Conservation (phyloP, 2,329 filamentous ascomycete species). For the Chrysosporium queenslandicum region DNA sequence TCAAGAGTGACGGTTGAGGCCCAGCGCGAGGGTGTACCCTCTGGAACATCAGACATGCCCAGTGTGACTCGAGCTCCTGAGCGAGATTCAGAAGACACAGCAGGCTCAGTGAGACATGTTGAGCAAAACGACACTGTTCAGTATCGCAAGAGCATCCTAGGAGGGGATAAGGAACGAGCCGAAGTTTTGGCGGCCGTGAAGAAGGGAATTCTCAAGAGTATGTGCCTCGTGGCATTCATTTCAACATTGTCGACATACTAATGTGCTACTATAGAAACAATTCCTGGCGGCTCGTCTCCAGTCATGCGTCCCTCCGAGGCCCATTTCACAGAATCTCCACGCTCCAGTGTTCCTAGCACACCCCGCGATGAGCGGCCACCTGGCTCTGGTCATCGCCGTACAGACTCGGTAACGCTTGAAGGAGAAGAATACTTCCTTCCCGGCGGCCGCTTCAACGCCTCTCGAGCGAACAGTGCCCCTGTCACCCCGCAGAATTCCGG, state of each 20-base stretch:
- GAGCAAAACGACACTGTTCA: slow-evolving; percentile 43
- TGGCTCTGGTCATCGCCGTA: slow-evolving; percentile 50
- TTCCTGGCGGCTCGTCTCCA: slow-evolving; percentile 50
- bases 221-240: slow-evolving; percentile 27
- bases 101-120: slow-evolving; percentile 37
- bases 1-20: slow-evolving; percentile 95
- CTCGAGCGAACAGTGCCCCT: slow-evolving; percentile 70
- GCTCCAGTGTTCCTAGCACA: slow-evolving; percentile 77
- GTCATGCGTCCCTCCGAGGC: slow-evolving; percentile 52
- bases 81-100: slow-evolving; percentile 14
- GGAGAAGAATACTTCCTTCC: slow-evolving; percentile 86
- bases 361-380: slow-evolving; percentile 63
- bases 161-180: slow-evolving; percentile 78
- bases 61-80: neutral
- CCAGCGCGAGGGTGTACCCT: slow-evolving; percentile 68
- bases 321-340: slow-evolving; percentile 63
- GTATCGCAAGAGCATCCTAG: slow-evolving; percentile 71
- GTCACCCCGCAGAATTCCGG: slow-evolving; percentile 59
- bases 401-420: slow-evolving; percentile 61
- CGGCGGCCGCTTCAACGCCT: slow-evolving; percentile 56
- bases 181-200: slow-evolving; percentile 86
- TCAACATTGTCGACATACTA: too few relatives aligned
- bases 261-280: slow-evolving; percentile 14
- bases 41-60: neutral
- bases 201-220: slow-evolving; percentile 92